Percentiles rank a stretch among this genome's conserved stretches.
phyloP scores from a whole-genome alignment of 352 stramenopile genomes.

The Globisporangium ultimum region DNA sequence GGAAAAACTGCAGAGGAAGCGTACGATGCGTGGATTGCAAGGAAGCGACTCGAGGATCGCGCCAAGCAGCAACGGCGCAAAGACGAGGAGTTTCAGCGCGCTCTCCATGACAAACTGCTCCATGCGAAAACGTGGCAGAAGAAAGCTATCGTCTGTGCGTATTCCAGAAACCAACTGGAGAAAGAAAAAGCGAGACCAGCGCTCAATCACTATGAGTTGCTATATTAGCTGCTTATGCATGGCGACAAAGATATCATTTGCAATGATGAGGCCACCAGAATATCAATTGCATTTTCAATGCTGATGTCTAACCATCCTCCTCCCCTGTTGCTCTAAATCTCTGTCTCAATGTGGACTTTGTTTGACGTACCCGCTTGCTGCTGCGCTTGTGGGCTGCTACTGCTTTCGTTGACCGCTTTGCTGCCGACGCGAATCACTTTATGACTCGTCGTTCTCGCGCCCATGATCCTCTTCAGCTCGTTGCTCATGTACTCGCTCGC shows the following conservation, averaged over 20 bases:
- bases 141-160: conserved; percentile 66
- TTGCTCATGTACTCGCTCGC: conserved; percentile 80
- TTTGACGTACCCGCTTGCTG: conserved; percentile 9
- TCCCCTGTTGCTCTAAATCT: conserved; percentile 25
- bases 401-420: conserved; percentile 1
- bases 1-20: conserved; percentile 7
- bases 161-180: conserved; percentile 41
- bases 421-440: conserved; percentile 39
- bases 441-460: conserved; percentile 25
- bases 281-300: background rate
- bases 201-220: conserved; percentile 5
- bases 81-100: conserved; percentile 20
- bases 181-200: conserved; percentile 1
- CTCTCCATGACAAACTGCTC: conserved; percentile 28
- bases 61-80: conserved; percentile 29
- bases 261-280: no score
- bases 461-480: conserved; percentile 65
- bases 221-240: conserved; percentile 1
- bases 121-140: conserved; percentile 58
- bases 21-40: conserved; percentile 39
- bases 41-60: conserved; percentile 43
- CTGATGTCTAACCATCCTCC: background rate
- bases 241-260: no score
- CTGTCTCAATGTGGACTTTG: conserved; percentile 40
- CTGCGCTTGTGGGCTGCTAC: conserved; percentile 3